Evolutionary conservation across 2,329 filamentous ascomycete genomes (phyloP), one percentile per base, ranked within the genome.

Genomic region (Colletotrichum higginsianum): DNA sequence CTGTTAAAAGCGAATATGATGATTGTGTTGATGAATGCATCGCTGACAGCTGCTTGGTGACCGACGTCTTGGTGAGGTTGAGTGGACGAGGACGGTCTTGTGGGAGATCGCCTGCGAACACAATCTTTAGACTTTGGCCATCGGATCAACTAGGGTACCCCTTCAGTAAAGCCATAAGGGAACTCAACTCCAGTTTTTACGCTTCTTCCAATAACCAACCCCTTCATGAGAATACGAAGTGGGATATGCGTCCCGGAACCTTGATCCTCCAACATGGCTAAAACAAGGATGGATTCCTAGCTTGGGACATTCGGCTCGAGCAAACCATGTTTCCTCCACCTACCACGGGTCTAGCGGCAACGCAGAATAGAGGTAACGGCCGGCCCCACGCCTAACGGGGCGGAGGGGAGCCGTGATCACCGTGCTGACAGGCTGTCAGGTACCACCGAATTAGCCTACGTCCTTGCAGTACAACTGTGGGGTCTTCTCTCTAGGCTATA

Each of bases 221-320:
- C 21, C 21, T 64, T 60, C 40, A 16, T 16, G 9, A 40, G 16
- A 16, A 26, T 40, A 15, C 18, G n/a, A 40, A 47, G n/a, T 15
- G 38, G 26, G 47, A 38, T 35, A n/a, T 53, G n/a, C 26, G 8
- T 26, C 11, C 47, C 18, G 12, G 23, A 60, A 60, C 18, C 46
- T 69, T 47, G 49, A 38, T 66, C 46, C 38, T 66, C 44, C 53
- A 26, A 66, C 46, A 58, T 6, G 53, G 61, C 53, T 69, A 47
- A 53, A 55, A 69, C n/a, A 42, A 55, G n/a, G 21, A 60, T 57
- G 38, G 47, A 66, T 35, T 38, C n/a, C 21, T 57, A 55, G 21
- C 40, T 60, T 49, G 30, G 15, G 38, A 21, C n/a, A 42, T 21
- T n/a, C 40, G n/a, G 26, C 53, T 60, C n/a, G 56, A 30, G 57